Evolutionary conservation across 2,329 filamentous ascomycete species (phyloP), one percentile per base, ranked within the genome.

Genomic region (Talaromyces pinophilus): DNA sequence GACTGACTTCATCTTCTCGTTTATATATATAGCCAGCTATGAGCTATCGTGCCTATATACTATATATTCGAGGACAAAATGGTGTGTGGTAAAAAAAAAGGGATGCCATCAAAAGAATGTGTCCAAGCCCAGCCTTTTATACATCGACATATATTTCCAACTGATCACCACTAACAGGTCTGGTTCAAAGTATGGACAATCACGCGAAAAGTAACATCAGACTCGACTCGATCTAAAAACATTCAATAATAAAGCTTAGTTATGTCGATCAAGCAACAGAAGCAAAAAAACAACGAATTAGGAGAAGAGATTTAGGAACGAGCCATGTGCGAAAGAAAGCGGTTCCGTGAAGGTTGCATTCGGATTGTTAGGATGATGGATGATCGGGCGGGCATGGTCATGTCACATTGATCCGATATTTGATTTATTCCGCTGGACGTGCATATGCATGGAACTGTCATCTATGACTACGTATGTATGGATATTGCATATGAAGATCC

Each of bases 1-100:
- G 22, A 61, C 15, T 35, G 57, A 65, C 55, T 61, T 61, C 55
- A 65, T 65, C 22, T 50, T 61, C 33, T 54, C 33, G n/a, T 13
- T 28, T 33, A 15, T 22, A 33, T 11, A 35, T 35, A 13, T 57
- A 57, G n/a, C 30, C 8, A 33, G 25, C 5, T 50, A 50, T 15
- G 1, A 10, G 7, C 6, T 57, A 40, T 28, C 10, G 13, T 28
- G 5, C n/a, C 15, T 33, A 54, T 25, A 28, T 30, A n/a, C 15
- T 33, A 54, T 25, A 28, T 30, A n/a, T 30, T 17, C 22, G 48
- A 17, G 6, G 13, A 17, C 5, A 3, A 30, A 52, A 13, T 15
- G 6, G 19, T 11, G 22, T 15, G 22, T 25, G 22, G 19, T 50
- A 6, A 50, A 13, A 6, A 50, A 13, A 22, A 57, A 55, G 30